Evolutionary conservation across 2,329 filamentous ascomycete genomes (phyloP), one percentile per base, ranked within the genome.

Genomic region (Trichophyton simii): DNA sequence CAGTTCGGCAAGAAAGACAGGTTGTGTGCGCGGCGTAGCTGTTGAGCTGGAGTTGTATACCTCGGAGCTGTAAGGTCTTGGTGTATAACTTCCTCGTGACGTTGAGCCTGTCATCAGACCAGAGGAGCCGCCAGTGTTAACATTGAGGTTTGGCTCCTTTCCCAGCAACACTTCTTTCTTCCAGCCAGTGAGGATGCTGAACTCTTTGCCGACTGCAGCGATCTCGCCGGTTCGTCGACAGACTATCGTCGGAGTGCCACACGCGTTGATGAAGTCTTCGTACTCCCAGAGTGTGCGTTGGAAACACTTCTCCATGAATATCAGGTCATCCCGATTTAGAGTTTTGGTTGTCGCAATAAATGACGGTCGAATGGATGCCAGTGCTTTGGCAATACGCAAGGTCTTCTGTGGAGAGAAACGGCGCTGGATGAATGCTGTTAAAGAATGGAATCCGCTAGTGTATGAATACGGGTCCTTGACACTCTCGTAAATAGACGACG

Each of bases 281-380:
- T 95, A 95, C 71, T 96, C 91, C 70, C 91, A 90, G 9, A 97
- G 79, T 0, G 90, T 95, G 42, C 94, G 84, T 74, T 99, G 94
- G 71, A 97, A 90, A 69, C 89, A 95, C 75, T 95, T 95, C 73
- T 99, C 94, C 88, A 96, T 96, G 73, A 97, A 96, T 22, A 99
- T 86, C 31, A 97, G 79, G 73, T 99, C 94, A 68, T 94, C 87
- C 18, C 86, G 81, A 65, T 90, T 91, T 63, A 97, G 78, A n/a
- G 89, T 91, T 69, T 89, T 88, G 20, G 89, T 95, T 64, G 90
- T 95, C 9, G 91, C 87, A 65, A 97, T 92, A 71, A 99, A 94
- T 0, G 91, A 94, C 1, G 94, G 92, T 6, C 94, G 87, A 67
- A 96, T 95, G 52, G 88, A 90, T 5, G 89, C 87, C 59, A 99